Evolutionary conservation across 2,329 filamentous ascomycete genomes (phyloP).

Genomic region (Xenoacremonium recifei): DNA sequence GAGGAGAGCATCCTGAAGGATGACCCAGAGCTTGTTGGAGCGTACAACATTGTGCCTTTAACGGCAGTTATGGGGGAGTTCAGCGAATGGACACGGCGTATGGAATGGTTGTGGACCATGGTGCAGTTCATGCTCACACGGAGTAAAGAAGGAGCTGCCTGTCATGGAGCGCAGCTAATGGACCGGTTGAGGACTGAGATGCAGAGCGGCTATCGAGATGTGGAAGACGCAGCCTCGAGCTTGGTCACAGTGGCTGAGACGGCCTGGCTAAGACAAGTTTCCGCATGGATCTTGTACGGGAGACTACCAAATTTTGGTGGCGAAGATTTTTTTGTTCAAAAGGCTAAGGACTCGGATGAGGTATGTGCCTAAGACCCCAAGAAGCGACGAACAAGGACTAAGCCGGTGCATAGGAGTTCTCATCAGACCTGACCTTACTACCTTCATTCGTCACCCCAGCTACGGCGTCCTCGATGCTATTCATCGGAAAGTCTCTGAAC

Average conservation of each 20-base stretch:
- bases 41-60: slow-evolving; percentile 89
- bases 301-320: slow-evolving; percentile 73
- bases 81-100: slow-evolving; percentile 76
- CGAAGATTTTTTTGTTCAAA: slow-evolving; percentile 83
- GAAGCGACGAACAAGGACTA: slow-evolving; percentile 1
- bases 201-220: slow-evolving; percentile 84
- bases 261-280: slow-evolving; percentile 87
- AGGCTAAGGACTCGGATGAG: slow-evolving; percentile 40
- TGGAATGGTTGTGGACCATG: slow-evolving; percentile 84
- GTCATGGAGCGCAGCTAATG: slow-evolving; percentile 72
- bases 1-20: slow-evolving; percentile 74
- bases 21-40: slow-evolving; percentile 80
- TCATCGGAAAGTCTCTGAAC: slow-evolving; percentile 86
- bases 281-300: slow-evolving; percentile 89
- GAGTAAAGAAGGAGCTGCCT: slow-evolving; percentile 36
- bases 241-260: slow-evolving; percentile 79
- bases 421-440: slow-evolving; percentile 57
- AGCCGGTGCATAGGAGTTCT: slow-evolving; percentile 49
- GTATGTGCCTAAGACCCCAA: slow-evolving; percentile 25
- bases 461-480: slow-evolving; percentile 80
- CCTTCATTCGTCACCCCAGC: slow-evolving; percentile 76
- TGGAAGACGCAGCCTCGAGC: slow-evolving; percentile 72
- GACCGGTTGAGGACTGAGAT: slow-evolving; percentile 72
- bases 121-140: slow-evolving; percentile 62
- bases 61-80: slow-evolving; percentile 84